Base-by-base conservation (phyloP, 805 yeast genomes). In the Brettanomyces nanus region DNA sequence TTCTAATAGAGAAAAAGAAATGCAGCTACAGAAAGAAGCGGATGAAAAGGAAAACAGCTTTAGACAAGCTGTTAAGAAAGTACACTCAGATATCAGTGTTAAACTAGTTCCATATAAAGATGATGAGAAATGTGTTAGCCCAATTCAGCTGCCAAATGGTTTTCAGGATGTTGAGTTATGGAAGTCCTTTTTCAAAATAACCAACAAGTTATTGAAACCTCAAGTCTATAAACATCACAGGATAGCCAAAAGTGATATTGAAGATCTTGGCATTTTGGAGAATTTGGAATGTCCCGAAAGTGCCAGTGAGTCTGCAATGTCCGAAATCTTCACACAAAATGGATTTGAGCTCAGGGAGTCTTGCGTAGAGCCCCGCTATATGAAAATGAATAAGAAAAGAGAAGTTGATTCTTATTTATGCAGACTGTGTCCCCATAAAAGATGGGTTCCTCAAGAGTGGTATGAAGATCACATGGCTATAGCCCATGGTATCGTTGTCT, bases 401-500 rank as follows among this genome's bases (percentile, higher is more conserved):
- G 21, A 20, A 6, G 19, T 31, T 4, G 23, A 35, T 2, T 38
- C 40, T 5, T 40, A 35, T 9, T 31, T 48, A 7, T 53, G 57
- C 32, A 29, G 54, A 21, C 35, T 52, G 43, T 53, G 57, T 19
- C 42, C 45, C 3, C 46, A 45, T 30, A 39, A 41, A 20, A 37
- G 39, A 29, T 53, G 56, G 57, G 38, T 53, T 17, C 36, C 38
- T 4, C 10, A 20, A 5, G 13, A 22, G 1, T 19, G 23, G n/a
- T 46, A 45, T 14, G 11, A 21, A 2, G 40, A 47, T 17, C 58
- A 53, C 35, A 39, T 53, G 44, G 31, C 44, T 5, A n/a, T 44
- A 18, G 51, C 55, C 1, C 58, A 53, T 34, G 58, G 58, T 4
- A 38, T 53, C 4, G 35, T 52, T 3, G 21, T 20, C 3, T 13